Percentiles rank a stretch among this genome's conserved stretches.
Conservation (phyloP, 169 alveolate genomes). For the Perkinsus chesapeaki region DNA sequence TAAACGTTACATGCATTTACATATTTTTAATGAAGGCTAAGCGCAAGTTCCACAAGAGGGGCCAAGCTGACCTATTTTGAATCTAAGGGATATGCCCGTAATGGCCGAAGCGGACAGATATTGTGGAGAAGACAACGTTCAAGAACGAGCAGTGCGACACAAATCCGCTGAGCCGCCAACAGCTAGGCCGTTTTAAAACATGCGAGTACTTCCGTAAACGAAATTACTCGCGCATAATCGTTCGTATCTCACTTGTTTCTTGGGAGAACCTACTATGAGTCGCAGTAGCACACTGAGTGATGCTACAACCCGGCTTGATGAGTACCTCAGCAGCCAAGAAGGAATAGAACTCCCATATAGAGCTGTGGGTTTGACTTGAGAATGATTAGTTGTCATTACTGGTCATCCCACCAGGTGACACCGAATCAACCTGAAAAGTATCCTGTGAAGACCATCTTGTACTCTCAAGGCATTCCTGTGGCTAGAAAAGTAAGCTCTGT, state of each 20-base stretch:
- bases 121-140: background rate
- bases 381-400: too few species aligned
- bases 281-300: background rate
- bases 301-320: background rate
- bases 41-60: too few species aligned
- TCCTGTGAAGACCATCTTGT: background rate
- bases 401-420: background rate
- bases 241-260: background rate
- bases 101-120: background rate
- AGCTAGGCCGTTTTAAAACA: background rate
- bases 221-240: background rate
- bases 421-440: background rate
- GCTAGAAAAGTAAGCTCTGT: background rate
- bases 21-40: too few species aligned
- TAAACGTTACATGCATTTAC: too few species aligned
- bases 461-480: background rate
- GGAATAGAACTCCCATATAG: background rate
- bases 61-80: too few species aligned
- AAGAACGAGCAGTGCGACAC: background rate
- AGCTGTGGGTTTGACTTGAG: background rate
- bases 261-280: background rate
- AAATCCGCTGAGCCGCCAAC: background rate
- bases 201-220: background rate
- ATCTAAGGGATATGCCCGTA: background rate
- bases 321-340: background rate